phyloP scores from a whole-genome alignment of 2,329 filamentous ascomycete genomes.

The Aspergillus luchuensis region DNA sequence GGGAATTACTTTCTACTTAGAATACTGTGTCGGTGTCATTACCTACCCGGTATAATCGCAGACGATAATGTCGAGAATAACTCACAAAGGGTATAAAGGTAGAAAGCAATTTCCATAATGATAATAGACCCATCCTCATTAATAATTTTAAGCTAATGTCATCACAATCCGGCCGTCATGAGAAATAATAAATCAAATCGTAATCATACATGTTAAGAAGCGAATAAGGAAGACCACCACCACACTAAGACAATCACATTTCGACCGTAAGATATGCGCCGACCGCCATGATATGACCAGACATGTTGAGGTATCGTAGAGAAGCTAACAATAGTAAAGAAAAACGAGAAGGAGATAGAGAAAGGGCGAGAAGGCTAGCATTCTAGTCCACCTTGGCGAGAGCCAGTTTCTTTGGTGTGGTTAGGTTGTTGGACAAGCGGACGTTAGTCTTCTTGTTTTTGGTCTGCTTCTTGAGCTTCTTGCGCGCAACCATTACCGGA shows the following conservation, averaged over 20 bases:
- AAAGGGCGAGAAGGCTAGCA: neutral
- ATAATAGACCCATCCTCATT: neutral
- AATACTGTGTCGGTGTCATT: too few species aligned
- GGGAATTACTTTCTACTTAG: too few species aligned
- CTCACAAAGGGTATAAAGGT: too few species aligned
- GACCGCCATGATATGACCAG: slow-evolving; percentile 7
- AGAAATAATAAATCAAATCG: neutral
- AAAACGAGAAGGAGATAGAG: neutral
- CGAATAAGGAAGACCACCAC: neutral
- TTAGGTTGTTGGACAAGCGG: slow-evolving; percentile 79
- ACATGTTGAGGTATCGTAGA: neutral
- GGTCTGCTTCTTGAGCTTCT: slow-evolving; percentile 77
- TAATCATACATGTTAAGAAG: slow-evolving; percentile 16
- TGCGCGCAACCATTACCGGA: slow-evolving; percentile 96
- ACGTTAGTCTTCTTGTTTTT: slow-evolving; percentile 73
- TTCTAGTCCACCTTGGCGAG: slow-evolving; percentile 74
- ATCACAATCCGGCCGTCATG: neutral
- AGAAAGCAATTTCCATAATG: too few species aligned
- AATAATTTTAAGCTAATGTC: neutral
- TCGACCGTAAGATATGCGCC: slow-evolving; percentile 4
- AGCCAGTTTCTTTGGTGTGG: slow-evolving; percentile 68
- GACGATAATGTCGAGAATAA: too few species aligned
- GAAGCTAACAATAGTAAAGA: neutral
- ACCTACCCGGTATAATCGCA: too few species aligned
- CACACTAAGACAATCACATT: neutral